Evolutionary conservation across 2,329 filamentous ascomycete species (phyloP).

Genomic region (Cladosporium oxysporum): DNA sequence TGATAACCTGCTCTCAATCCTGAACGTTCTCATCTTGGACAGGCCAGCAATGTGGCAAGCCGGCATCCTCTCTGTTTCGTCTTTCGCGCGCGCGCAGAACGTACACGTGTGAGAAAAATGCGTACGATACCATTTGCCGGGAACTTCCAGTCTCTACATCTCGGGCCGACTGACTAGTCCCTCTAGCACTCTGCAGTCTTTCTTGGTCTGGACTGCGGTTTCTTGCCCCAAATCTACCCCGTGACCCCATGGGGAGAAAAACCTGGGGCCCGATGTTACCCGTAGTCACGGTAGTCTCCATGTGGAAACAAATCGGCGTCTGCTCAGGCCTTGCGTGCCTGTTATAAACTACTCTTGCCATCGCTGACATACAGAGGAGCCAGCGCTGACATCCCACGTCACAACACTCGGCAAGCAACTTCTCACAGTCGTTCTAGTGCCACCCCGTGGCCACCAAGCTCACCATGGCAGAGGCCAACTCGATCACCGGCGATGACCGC

Average conservation of each 20-base stretch:
- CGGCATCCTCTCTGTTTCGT: not conserved
- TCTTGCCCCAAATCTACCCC: not conserved
- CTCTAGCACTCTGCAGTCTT: not conserved
- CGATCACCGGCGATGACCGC: slow-evolving; percentile 1
- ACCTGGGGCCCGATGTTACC: slow-evolving; percentile 1
- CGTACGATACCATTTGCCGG: not conserved
- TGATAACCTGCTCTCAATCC: not conserved
- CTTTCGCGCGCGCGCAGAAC: not conserved
- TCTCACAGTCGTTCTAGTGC: not conserved
- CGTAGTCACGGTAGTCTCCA: not conserved
- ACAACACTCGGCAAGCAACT: not conserved
- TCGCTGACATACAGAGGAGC: not conserved
- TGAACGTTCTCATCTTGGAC: not conserved
- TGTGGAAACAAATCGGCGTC: slow-evolving; percentile 4
- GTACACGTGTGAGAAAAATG: not conserved
- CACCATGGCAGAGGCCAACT: slow-evolving; percentile 5
- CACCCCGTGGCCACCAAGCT: not conserved
- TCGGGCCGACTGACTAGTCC: slow-evolving; percentile 1
- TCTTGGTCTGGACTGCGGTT: slow-evolving; percentile 5
- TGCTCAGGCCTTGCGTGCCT: not conserved
- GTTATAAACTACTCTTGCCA: not conserved
- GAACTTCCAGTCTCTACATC: not conserved
- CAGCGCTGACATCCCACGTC: not conserved
- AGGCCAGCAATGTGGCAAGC: not conserved
- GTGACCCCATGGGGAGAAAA: slow-evolving; percentile 6